These are phyloP conservation scores for Discostella stelligeroides DNA, from an alignment of 108 stramenopile species.

Conservation along the genomic window DNA sequence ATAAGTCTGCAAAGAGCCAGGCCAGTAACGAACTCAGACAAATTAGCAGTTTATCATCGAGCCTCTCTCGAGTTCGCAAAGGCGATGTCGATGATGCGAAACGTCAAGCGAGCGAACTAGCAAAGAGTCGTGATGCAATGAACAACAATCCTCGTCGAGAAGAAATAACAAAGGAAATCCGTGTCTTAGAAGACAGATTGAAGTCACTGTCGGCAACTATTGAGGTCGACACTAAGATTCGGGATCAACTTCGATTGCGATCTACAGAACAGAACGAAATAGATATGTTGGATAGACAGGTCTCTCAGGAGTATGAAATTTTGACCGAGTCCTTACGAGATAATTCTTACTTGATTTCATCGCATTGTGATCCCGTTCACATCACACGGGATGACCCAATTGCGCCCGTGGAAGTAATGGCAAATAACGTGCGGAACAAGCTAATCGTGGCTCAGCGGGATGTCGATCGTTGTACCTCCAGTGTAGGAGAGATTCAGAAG, in stretches of 20 bases:
- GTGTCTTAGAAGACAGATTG: slow-evolving; percentile 64
- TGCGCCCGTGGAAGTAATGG: slow-evolving; percentile 13
- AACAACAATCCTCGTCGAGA: slow-evolving; percentile 55
- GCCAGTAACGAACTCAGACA: slow-evolving; percentile 50
- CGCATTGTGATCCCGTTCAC: slow-evolving; percentile 13
- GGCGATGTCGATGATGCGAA: slow-evolving; percentile 55
- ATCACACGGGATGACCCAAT: slow-evolving; percentile 9
- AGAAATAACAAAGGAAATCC: slow-evolving; percentile 79
- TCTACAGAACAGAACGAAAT: slow-evolving; percentile 73
- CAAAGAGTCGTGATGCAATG: slow-evolving; percentile 31
- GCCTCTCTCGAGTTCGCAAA: slow-evolving; percentile 41
- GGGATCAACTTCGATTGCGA: slow-evolving; percentile 59
- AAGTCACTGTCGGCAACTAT: slow-evolving; percentile 53
- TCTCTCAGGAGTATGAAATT: slow-evolving; percentile 45
- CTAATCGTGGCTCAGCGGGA: slow-evolving; percentile 29
- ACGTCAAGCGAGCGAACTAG: slow-evolving; percentile 29
- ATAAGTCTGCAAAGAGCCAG: slow-evolving; percentile 41
- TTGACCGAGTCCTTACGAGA: slow-evolving; percentile 31
- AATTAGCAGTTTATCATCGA: slow-evolving; percentile 31
- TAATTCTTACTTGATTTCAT: slow-evolving; percentile 14
- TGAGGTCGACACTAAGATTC: slow-evolving; percentile 60
- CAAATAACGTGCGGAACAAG: slow-evolving; percentile 19
- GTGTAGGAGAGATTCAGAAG: slow-evolving; percentile 26
- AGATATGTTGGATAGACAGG: slow-evolving; percentile 66
- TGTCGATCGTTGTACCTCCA: slow-evolving; percentile 20